Conservation (phyloP, 306 rosid species). For the Ochetophila trinervis region DNA sequence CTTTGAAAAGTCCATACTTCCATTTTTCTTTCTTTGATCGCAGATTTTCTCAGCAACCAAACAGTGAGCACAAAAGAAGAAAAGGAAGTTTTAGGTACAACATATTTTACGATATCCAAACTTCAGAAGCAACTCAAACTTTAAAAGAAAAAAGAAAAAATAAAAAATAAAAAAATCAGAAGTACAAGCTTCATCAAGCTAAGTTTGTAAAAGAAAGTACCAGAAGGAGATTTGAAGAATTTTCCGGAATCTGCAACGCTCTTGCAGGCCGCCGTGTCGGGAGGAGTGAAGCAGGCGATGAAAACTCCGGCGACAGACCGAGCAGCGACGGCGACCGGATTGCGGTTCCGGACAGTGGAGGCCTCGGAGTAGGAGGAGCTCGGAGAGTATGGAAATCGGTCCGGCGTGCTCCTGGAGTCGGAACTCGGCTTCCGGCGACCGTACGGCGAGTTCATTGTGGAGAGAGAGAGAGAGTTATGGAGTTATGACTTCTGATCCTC, state of each 20-base stretch:
- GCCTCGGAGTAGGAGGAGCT: conserved; percentile 37
- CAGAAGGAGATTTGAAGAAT: conserved; percentile 47
- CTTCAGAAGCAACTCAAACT: conserved; percentile 4
- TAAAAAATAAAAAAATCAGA: too few species aligned
- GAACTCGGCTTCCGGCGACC: conserved; percentile 35
- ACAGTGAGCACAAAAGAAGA: conserved; percentile 6
- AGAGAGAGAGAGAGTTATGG: conserved; percentile 20
- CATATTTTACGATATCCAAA: background rate
- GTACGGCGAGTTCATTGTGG: conserved; percentile 8
- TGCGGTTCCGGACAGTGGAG: conserved; percentile 26
- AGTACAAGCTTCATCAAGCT: background rate
- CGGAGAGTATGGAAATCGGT: conserved; percentile 28
- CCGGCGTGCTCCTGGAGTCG: conserved; percentile 32
- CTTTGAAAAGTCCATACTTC: background rate
- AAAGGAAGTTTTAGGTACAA: background rate
- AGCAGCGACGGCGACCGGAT: conserved; percentile 46
- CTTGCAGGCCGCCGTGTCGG: conserved; percentile 44
- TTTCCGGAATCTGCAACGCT: conserved; percentile 43
- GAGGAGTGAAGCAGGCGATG: conserved; percentile 66
- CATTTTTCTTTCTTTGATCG: conserved; percentile 9
- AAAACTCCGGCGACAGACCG: conserved; percentile 58
- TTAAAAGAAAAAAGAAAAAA: background rate
- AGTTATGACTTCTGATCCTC: background rate
- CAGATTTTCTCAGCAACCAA: conserved; percentile 29
- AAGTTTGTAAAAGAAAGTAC: conserved; percentile 21